A percentile compares a stretch with the other conserved stretches of the same genome.
Conservation (phyloP, 2,329 filamentous ascomycete genomes). For the Penicillium sp. region DNA sequence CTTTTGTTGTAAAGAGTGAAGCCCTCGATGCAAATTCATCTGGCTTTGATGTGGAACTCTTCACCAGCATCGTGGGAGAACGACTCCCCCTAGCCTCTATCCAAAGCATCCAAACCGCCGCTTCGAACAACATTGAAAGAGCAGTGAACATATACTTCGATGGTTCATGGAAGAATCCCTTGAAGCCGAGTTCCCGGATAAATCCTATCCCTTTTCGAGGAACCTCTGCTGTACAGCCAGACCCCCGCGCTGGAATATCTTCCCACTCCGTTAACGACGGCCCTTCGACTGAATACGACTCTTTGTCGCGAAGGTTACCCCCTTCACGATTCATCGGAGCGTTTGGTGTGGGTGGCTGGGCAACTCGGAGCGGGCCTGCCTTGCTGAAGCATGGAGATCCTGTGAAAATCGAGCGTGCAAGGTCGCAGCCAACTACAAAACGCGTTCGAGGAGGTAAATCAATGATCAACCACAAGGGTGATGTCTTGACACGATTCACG, state of each 20-base stretch:
- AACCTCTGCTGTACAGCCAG: constrained; percentile 5
- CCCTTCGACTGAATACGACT: constrained; percentile 3
- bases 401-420: constrained; percentile 85
- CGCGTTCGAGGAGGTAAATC: constrained; percentile 47
- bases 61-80: constrained; percentile 60
- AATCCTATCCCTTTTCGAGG: constrained; percentile 11
- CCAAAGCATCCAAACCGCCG: constrained; percentile 48
- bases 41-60: constrained; percentile 56
- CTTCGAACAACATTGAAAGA: constrained; percentile 56
- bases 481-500: constrained; percentile 90
- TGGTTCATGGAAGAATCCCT: constrained; percentile 56
- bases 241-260: neutral
- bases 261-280: neutral
- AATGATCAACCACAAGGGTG: constrained; percentile 62
- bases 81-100: constrained; percentile 47
- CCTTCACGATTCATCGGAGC: constrained; percentile 62
- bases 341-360: constrained; percentile 89
- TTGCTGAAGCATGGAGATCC: constrained; percentile 76
- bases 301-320: constrained; percentile 18
- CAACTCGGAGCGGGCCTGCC: constrained; percentile 75
- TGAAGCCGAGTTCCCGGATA: constrained; percentile 6
- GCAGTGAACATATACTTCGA: constrained; percentile 66
- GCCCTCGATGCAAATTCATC: constrained; percentile 12
- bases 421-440: constrained; percentile 61
- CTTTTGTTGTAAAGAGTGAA: neutral